Evolutionary conservation across 192 early-diverging fungal genomes (phyloP), one percentile per base, ranked within the genome.

Genomic region (Backusella luteola): DNA sequence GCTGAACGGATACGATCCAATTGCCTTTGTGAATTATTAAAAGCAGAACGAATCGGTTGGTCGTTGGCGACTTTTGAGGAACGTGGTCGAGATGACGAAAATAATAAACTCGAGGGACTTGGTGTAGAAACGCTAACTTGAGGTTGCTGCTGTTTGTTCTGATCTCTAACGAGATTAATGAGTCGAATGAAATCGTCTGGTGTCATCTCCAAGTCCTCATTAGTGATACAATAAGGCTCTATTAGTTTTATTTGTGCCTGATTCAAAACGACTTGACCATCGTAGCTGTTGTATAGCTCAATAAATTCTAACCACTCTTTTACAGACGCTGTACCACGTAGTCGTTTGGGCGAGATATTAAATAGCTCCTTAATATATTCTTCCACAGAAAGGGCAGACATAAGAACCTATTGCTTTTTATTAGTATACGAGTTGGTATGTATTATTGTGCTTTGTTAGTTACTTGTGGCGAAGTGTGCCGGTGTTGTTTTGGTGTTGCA

Each of bases 201-300:
- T 4, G 77, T 70, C 68, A 84, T 73, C 52, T 84, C 83, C 41
- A 84, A 34, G 21, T 84, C 75, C 32, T 73, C 41, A 69, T 84
- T 84, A 38, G 39, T 5, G 12, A 69, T 38, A 36, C 74, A 77
- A 7, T 71, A 84, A 6, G 73, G 69, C 59, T 76, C 39, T 32
- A 84, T 73, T 7, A 63, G 69, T 34, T 26, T 71, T 34, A 29
- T 70, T 67, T 79, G 73, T 41, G 79, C 75, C 23, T 73, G 32
- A 15, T 75, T 82, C 8, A 84, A 67, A n/a, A 84, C 32, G 4
- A 41, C 63, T 23, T 49, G 29, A 0, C 49, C 42, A 14, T 81
- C 49, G 35, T 73, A 34, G 19, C 53, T 3, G 34, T 84, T 77
- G 12, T 71, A 81, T 23, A 34, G 15, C 26, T 76, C 73, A 35